Conservation (phyloP, 2,329 filamentous ascomycete species). For the Stachybotrys chlorohalonatus region DNA sequence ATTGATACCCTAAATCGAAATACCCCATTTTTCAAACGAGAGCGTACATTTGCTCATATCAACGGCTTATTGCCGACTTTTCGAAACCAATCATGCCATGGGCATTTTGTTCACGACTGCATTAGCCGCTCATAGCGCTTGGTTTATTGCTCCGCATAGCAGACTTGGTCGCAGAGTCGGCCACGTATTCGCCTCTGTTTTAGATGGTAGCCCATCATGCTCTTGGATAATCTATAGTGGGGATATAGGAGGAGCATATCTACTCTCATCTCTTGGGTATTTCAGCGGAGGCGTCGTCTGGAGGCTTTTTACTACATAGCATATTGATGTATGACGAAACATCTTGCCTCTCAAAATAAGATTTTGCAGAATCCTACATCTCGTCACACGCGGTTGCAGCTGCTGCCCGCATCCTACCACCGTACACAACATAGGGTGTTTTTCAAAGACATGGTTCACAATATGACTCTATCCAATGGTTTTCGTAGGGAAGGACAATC, state of each 20-base stretch:
- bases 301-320: neutral
- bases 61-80: neutral
- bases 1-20: slow-evolving; percentile 13
- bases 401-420: too few species aligned
- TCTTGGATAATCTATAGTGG: neutral
- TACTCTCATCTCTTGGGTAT: neutral
- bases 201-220: neutral
- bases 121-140: neutral
- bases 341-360: neutral
- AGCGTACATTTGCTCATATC: neutral
- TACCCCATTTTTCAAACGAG: neutral
- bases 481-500: neutral
- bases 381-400: too few species aligned
- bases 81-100: neutral
- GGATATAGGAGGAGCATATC: neutral
- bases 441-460: too few species aligned
- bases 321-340: neutral
- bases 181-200: too few species aligned
- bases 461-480: neutral
- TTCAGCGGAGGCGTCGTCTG: neutral
- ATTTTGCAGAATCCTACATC: too few species aligned
- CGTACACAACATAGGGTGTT: too few species aligned
- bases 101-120: neutral
- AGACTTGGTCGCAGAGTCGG: neutral
- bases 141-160: neutral